Evolutionary conservation across 1,284 basidiomycete genomes (phyloP).

Genomic region (Tetrapyrgos nigripes): DNA sequence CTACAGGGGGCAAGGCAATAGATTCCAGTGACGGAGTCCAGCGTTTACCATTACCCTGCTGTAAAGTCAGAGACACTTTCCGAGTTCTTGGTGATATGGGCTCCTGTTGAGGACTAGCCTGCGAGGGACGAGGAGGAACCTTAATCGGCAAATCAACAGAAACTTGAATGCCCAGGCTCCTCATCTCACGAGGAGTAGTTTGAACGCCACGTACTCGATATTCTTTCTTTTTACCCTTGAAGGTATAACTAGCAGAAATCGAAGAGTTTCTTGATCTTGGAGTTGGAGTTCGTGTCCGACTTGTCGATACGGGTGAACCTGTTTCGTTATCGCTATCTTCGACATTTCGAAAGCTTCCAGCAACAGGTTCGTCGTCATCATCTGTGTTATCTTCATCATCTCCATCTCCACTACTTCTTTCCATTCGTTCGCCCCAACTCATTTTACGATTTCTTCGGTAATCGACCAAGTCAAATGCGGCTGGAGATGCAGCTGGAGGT

Average conservation of each 20-base stretch:
- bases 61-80: conserved; percentile 10
- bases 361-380: conserved; percentile 48
- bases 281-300: conserved; percentile 26
- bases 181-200: conserved; percentile 57
- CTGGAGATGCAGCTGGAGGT: conserved; percentile 44
- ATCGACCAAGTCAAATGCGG: conserved; percentile 53
- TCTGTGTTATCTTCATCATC: conserved; percentile 86
- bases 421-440: conserved; percentile 59
- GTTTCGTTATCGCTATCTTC: conserved; percentile 46
- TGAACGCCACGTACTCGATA: conserved; percentile 69
- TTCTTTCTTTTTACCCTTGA: conserved; percentile 50
- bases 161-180: conserved; percentile 62
- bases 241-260: conserved; percentile 37
- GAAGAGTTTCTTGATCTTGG: conserved; percentile 45
- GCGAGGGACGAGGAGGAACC: conserved; percentile 21
- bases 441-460: conserved; percentile 44
- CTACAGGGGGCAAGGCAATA: conserved; percentile 27
- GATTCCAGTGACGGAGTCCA: conserved; percentile 40
- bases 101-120: conserved; percentile 5
- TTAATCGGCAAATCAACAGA: conserved; percentile 27
- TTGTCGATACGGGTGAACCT: conserved; percentile 20
- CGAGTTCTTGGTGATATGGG: conserved; percentile 27
- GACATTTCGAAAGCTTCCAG: conserved; percentile 29
- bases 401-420: conserved; percentile 78
- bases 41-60: conserved; percentile 34